These are phyloP conservation scores for Rosellinia necatrix DNA, from an alignment of 2,329 filamentous ascomycete species.

Conservation along the genomic window DNA sequence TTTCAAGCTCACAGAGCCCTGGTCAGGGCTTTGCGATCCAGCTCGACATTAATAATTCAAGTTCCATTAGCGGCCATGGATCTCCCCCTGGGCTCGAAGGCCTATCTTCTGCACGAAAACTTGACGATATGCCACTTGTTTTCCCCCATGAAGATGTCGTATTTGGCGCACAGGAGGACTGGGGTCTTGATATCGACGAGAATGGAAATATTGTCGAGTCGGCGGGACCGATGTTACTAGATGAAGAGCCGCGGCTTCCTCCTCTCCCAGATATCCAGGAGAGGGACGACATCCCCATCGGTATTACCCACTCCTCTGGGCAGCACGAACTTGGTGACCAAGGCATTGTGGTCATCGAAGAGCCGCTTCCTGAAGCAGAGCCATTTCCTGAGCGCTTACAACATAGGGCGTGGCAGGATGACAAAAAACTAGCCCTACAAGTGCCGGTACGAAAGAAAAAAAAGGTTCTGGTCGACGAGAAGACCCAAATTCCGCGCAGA, in stretches of 20 bases:
- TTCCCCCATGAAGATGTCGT: slow-evolving; percentile 41
- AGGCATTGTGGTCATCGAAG: slow-evolving; percentile 45
- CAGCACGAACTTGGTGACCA: slow-evolving; percentile 35
- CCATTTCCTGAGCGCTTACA: slow-evolving; percentile 40
- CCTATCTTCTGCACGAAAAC: slow-evolving; percentile 38
- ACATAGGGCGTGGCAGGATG: slow-evolving; percentile 25
- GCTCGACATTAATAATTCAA: slow-evolving; percentile 35
- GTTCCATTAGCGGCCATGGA: slow-evolving; percentile 26
- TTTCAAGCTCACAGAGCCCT: slow-evolving; percentile 29
- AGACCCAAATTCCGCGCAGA: slow-evolving; percentile 43
- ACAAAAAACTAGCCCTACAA: slow-evolving; percentile 17
- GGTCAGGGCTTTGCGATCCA: slow-evolving; percentile 30
- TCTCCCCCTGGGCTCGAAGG: slow-evolving; percentile 36
- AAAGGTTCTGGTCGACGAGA: slow-evolving; percentile 37
- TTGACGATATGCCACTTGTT: slow-evolving; percentile 35
- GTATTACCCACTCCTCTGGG: slow-evolving; percentile 25
- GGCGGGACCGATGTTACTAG: slow-evolving; percentile 36
- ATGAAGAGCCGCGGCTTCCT: slow-evolving; percentile 52
- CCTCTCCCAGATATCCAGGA: slow-evolving; percentile 39
- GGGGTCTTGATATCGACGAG: slow-evolving; percentile 56
- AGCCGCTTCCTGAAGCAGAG: slow-evolving; percentile 45
- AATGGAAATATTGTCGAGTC: slow-evolving; percentile 53
- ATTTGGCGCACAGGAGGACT: slow-evolving; percentile 44
- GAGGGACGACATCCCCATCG: slow-evolving; percentile 17
- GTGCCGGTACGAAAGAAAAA: slow-evolving; percentile 32